These are phyloP conservation scores for Penicillium bovifimosum DNA, from an alignment of 495 filamentous ascomycete species.

Conservation along the genomic window DNA sequence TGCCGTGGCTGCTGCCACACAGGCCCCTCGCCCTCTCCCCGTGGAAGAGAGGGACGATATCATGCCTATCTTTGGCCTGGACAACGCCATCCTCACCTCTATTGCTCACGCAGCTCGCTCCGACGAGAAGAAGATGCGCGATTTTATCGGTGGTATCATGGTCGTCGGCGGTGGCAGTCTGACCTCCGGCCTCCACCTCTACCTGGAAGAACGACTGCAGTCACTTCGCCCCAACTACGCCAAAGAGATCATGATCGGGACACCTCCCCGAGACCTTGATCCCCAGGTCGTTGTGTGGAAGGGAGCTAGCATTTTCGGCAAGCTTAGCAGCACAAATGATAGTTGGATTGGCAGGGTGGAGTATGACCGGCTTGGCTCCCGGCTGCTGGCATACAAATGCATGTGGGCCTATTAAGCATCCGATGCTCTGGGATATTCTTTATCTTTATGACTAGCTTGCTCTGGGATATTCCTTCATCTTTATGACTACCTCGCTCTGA, in stretches of 20 bases:
- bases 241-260: conserved; percentile 83
- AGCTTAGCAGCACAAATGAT: conserved; percentile 78
- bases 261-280: conserved; percentile 86
- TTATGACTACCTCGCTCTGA: too few species aligned
- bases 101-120: conserved; percentile 81
- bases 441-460: too few species aligned
- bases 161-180: conserved; percentile 85
- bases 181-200: conserved; percentile 65
- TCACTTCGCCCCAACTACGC: conserved; percentile 59
- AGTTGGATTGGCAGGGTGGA: conserved; percentile 86
- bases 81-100: conserved; percentile 80
- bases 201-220: conserved; percentile 76
- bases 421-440: background rate
- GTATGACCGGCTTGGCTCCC: conserved; percentile 78
- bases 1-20: conserved; percentile 19
- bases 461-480: too few species aligned
- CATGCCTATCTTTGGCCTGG: conserved; percentile 75
- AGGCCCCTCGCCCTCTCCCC: conserved; percentile 32
- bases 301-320: conserved; percentile 95
- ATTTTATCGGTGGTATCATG: conserved; percentile 93
- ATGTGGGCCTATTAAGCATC: conserved; percentile 71
- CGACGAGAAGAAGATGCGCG: conserved; percentile 87
- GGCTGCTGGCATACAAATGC: conserved; percentile 80
- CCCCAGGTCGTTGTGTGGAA: conserved; percentile 96
- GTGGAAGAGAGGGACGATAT: conserved; percentile 72